A percentile compares a stretch with the other conserved stretches of the same genome.
phyloP scores from a whole-genome alignment of 164 flowering plant genomes.

The Magnolia officinalis region DNA sequence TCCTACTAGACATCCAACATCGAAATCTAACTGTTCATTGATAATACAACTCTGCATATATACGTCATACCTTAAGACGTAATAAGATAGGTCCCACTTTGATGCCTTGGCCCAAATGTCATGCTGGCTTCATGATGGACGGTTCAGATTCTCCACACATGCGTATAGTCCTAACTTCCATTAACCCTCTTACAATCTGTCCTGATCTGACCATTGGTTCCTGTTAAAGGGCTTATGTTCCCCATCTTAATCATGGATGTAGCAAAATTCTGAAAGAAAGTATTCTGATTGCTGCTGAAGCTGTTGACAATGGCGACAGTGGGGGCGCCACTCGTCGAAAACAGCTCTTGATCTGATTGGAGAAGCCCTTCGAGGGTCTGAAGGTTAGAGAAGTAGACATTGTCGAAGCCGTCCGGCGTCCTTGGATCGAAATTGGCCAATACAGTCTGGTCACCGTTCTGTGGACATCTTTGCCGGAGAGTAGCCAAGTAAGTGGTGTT shows the following conservation, averaged over 20 bases:
- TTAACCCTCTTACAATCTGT: constrained; percentile 9
- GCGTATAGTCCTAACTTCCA: not conserved
- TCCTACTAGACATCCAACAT: no score
- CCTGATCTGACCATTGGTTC: constrained; percentile 17
- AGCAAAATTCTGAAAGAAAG: constrained; percentile 20
- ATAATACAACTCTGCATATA: no score
- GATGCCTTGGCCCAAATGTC: no score
- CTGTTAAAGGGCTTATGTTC: constrained; percentile 19
- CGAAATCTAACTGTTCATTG: no score
- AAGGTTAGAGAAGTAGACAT: constrained; percentile 20
- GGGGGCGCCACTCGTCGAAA: constrained; percentile 11
- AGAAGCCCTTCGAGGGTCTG: constrained; percentile 14
- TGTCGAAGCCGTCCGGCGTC: constrained; percentile 12
- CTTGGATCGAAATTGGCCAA: constrained; percentile 15
- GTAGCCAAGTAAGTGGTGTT: constrained; percentile 1
- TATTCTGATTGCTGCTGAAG: constrained; percentile 9
- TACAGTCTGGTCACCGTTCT: not conserved
- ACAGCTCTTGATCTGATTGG: constrained; percentile 18
- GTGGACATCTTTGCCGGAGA: constrained; percentile 12
- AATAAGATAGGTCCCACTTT: no score
- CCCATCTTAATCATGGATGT: constrained; percentile 23
- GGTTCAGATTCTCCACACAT: no score
- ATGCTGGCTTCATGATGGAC: no score
- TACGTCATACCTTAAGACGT: no score
- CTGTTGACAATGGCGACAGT: constrained; percentile 17